These are phyloP conservation scores for Coprinopsis marcescibilis DNA, from an alignment of 768 basidiomycete genomes.

Conservation along the genomic window DNA sequence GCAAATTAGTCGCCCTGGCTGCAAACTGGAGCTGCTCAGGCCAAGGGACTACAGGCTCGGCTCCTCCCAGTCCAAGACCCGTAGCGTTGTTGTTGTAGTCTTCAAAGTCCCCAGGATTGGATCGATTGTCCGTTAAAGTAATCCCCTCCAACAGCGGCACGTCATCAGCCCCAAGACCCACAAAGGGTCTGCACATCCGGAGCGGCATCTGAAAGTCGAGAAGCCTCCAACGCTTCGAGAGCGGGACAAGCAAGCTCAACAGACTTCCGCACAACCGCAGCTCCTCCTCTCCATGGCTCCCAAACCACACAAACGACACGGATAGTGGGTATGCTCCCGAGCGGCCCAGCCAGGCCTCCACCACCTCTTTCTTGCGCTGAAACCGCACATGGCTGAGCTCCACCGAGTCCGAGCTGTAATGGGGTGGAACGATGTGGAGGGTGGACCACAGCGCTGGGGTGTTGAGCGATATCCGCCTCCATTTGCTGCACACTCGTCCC, in stretches of 20 bases:
- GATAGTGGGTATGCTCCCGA: conserved; percentile 11
- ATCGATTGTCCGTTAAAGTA: conserved; percentile 22
- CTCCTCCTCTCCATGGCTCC: conserved; percentile 1
- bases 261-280: neutral
- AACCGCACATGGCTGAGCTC: neutral
- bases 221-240: conserved; percentile 1
- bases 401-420: neutral
- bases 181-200: conserved; percentile 11
- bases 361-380: neutral
- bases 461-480: conserved; percentile 7
- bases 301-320: conserved; percentile 10
- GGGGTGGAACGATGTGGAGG: conserved; percentile 10
- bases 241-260: neutral
- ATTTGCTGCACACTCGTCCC: conserved; percentile 11
- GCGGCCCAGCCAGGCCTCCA: conserved; percentile 1
- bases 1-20: conserved; percentile 14
- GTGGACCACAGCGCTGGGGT: conserved; percentile 10
- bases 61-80: neutral
- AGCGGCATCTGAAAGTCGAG: conserved; percentile 5
- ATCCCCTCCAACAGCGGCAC: conserved; percentile 21
- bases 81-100: neutral
- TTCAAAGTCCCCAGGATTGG: conserved; percentile 6
- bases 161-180: conserved; percentile 17
- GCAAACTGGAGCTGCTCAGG: conserved; percentile 20
- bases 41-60: conserved; percentile 16